Evolutionary conservation across 176 grass and related monocot genomes (phyloP), one percentile per base, ranked within the genome.

Genomic region (Calamus simplicifolius): DNA sequence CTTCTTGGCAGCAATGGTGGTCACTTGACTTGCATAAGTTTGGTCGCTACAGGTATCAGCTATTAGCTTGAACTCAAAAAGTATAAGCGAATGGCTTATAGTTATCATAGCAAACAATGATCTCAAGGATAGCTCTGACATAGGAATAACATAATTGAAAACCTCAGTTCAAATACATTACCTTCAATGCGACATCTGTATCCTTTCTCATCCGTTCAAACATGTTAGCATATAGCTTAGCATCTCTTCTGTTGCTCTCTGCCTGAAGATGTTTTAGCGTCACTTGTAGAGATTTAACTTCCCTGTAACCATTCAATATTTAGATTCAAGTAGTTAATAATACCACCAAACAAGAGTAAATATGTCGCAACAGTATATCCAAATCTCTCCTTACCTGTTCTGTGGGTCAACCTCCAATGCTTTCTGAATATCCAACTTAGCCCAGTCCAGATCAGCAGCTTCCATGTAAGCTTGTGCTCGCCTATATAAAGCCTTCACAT

Each of bases 381-480:
- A 17, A 14, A 48, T 14, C 8, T 38, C 14, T 59, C 57, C 63
- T 62, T 50, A 73, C 69, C 53, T 80, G 70, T 80, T 80, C 3
- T 57, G 29, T 30, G 77, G 77, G 6, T 80, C 69, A 16, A 68
- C 4, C 51, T 73, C 77, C 35, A 73, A 38, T 18, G 63, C 69
- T 73, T 73, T 80, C 29, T 18, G 63, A 50, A 80, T 31, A 68
- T 80, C 77, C 63, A 54, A 29, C 25, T 80, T 73, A 35, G 69
- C 77, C 62, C 56, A 73, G 50, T 73, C 77, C 5, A 80, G 25
- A 66, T 80, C 69, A 50, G 51, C 59, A 25, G 25, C 26, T 68
- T 80, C 77, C 49, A 73, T 49, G 50, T 61, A 73, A 50, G 77
- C 69, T 73, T 80, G 77, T 15, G 77, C 77, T 62, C 77, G 52